Evolutionary conservation across 805 yeast species (phyloP).

Genomic region (Yarrowia yakushimensis): DNA sequence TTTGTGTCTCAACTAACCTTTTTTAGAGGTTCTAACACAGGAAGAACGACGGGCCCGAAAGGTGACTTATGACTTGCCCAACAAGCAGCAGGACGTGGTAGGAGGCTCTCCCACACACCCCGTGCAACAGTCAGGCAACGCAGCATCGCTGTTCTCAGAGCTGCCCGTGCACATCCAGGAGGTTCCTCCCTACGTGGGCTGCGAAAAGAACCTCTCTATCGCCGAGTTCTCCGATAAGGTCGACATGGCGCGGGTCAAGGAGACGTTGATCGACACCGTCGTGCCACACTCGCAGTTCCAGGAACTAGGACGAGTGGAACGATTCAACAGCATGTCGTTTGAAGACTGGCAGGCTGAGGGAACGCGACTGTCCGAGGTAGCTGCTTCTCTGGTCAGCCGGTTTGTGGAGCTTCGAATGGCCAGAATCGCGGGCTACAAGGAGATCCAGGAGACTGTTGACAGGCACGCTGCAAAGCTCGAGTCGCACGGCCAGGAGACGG

Average conservation of each 20-base stretch:
- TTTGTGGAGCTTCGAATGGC: slow-evolving; percentile 40
- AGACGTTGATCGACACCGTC: slow-evolving; percentile 10
- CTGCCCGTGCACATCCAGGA: slow-evolving; percentile 6
- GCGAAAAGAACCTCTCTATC: slow-evolving; percentile 11
- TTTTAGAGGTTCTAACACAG: no score
- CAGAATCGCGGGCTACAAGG: slow-evolving; percentile 39
- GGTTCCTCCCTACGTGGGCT: slow-evolving; percentile 4
- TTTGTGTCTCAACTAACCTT: no score
- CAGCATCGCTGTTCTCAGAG: slow-evolving; percentile 9
- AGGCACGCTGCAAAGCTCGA: slow-evolving; percentile 10
- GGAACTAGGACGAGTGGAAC: slow-evolving; percentile 9
- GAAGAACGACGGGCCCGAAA: slow-evolving; percentile 4
- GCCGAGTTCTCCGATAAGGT: slow-evolving; percentile 11
- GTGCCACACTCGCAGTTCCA: slow-evolving; percentile 13
- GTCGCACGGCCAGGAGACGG: slow-evolving; percentile 12
- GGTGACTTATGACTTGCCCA: neutral
- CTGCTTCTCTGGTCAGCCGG: neutral
- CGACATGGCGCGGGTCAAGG: slow-evolving; percentile 15
- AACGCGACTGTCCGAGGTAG: neutral
- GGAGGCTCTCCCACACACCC: neutral
- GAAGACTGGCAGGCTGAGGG: slow-evolving; percentile 24
- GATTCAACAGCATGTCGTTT: slow-evolving; percentile 14
- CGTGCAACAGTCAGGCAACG: neutral
- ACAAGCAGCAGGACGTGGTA: neutral
- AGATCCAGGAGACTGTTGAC: slow-evolving; percentile 30